These are phyloP conservation scores for Ophiocordyceps camponoti-rufipedis DNA, from an alignment of 2,329 filamentous ascomycete species.

Conservation along the genomic window DNA sequence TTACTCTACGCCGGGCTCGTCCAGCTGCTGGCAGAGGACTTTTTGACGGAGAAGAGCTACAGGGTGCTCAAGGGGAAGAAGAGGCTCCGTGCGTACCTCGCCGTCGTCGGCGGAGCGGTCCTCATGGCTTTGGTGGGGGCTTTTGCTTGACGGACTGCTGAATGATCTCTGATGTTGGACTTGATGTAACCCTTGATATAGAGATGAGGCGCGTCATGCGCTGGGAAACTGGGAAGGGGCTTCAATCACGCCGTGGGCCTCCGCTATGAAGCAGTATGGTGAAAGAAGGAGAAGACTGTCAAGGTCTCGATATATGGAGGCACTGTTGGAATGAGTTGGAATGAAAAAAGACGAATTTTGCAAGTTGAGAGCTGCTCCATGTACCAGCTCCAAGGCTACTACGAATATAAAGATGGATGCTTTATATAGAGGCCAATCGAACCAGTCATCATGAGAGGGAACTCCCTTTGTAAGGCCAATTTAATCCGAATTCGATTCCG, in stretches of 20 bases:
- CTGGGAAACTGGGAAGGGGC: background rate
- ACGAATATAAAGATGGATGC: too few species aligned
- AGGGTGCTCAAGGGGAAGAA: slow-evolving; percentile 41
- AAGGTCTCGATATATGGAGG: too few species aligned
- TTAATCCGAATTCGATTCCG: too few species aligned
- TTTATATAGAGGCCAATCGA: too few species aligned
- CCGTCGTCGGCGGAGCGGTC: slow-evolving; percentile 44
- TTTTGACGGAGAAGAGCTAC: slow-evolving; percentile 60
- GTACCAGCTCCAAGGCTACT: too few species aligned
- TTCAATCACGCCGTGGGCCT: background rate
- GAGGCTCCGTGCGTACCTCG: slow-evolving; percentile 41
- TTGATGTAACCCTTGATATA: background rate
- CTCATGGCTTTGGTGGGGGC: slow-evolving; percentile 58
- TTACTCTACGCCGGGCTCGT: slow-evolving; percentile 70
- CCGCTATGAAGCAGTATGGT: too few species aligned
- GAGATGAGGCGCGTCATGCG: background rate
- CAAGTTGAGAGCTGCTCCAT: too few species aligned
- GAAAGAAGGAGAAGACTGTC: too few species aligned
- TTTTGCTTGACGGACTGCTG: slow-evolving; percentile 34
- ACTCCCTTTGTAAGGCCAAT: too few species aligned
- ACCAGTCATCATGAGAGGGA: too few species aligned
- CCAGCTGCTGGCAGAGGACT: slow-evolving; percentile 72
- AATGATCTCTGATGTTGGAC: background rate
- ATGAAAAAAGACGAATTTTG: too few species aligned
- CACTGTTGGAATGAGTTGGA: too few species aligned